Percentiles rank a stretch among this genome's conserved stretches.
phyloP scores from a whole-genome alignment of 192 early-diverging fungal genomes.

The Diversispora epigaea region DNA sequence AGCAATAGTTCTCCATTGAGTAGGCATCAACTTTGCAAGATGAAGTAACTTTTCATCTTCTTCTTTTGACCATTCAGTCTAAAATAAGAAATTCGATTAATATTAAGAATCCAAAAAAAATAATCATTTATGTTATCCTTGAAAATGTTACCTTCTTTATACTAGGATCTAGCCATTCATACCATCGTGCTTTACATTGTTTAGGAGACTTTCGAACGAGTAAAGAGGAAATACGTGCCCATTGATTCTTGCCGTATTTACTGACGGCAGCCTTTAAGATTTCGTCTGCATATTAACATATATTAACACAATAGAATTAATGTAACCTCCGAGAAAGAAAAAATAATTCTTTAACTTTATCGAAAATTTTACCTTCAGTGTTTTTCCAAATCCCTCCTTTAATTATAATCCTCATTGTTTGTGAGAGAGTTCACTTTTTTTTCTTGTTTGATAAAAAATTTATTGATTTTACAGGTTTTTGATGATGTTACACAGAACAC shows the following conservation, averaged over 20 bases:
- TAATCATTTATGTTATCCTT: background rate
- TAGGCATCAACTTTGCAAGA: slow-evolving; percentile 98
- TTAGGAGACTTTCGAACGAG: slow-evolving; percentile 94
- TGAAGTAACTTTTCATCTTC: slow-evolving; percentile 98
- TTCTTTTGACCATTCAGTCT: slow-evolving; percentile 97
- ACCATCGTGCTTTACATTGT: slow-evolving; percentile 99
- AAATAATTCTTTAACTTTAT: slow-evolving; percentile 46
- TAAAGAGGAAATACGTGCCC: slow-evolving; percentile 96
- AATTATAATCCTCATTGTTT: slow-evolving; percentile 59
- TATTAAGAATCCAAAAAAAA: background rate
- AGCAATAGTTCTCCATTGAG: slow-evolving; percentile 98
- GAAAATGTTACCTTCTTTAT: slow-evolving; percentile 73
- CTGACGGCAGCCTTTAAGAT: slow-evolving; percentile 87
- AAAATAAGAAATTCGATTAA: slow-evolving; percentile 2
- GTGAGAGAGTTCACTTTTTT: background rate
- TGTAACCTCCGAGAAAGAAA: background rate
- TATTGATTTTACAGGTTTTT: too few relatives aligned
- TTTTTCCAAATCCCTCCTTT: slow-evolving; percentile 99
- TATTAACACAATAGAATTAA: too few relatives aligned
- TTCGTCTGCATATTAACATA: slow-evolving; percentile 37
- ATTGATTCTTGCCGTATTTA: slow-evolving; percentile 99
- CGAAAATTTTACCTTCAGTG: slow-evolving; percentile 98
- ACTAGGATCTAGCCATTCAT: slow-evolving; percentile 97
- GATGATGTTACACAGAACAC: slow-evolving; percentile 5
- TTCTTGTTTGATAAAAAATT: too few relatives aligned